Conservation (phyloP, 768 basidiomycete genomes). For the Xerocomellus chrysenteron region DNA sequence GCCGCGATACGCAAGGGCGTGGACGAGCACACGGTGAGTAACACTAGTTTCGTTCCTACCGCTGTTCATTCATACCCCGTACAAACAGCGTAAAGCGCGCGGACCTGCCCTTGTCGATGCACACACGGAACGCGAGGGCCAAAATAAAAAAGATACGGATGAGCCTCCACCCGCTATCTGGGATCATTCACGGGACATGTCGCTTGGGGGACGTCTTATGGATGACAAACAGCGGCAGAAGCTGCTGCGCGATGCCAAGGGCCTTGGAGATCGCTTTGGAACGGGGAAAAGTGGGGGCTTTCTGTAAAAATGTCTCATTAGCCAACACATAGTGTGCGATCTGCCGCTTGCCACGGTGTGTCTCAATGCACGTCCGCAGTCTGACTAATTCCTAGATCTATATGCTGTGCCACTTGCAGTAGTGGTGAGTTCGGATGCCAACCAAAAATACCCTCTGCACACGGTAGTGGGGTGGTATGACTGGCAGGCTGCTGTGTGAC, state of each 20-base stretch:
- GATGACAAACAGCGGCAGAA: slow-evolving; percentile 79
- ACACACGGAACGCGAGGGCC: slow-evolving; percentile 42
- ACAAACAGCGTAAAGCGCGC: slow-evolving; percentile 44
- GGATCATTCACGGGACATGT: slow-evolving; percentile 94
- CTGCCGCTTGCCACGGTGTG: slow-evolving; percentile 8
- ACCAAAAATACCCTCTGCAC: not conserved
- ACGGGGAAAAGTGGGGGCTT: slow-evolving; percentile 69
- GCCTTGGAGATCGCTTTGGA: slow-evolving; percentile 83
- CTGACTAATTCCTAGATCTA: not conserved
- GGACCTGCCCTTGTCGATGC: slow-evolving; percentile 55
- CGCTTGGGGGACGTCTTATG: slow-evolving; percentile 82
- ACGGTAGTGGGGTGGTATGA: not conserved
- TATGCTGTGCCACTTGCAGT: not conserved
- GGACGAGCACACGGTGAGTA: slow-evolving; percentile 73
- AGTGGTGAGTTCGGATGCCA: not conserved
- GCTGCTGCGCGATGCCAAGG: slow-evolving; percentile 77
- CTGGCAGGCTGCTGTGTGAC: not conserved
- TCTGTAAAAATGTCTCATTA: slow-evolving; percentile 30
- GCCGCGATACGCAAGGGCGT: slow-evolving; percentile 70
- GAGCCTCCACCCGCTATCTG: slow-evolving; percentile 71
- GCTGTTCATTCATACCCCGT: not conserved
- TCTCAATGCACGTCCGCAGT: slow-evolving; percentile 2
- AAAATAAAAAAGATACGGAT: slow-evolving; percentile 42
- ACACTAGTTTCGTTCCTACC: not conserved
- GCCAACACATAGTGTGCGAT: not conserved